These are phyloP conservation scores for Microsporum audouinii DNA, from an alignment of 2,329 filamentous ascomycete genomes.

Conservation along the genomic window DNA sequence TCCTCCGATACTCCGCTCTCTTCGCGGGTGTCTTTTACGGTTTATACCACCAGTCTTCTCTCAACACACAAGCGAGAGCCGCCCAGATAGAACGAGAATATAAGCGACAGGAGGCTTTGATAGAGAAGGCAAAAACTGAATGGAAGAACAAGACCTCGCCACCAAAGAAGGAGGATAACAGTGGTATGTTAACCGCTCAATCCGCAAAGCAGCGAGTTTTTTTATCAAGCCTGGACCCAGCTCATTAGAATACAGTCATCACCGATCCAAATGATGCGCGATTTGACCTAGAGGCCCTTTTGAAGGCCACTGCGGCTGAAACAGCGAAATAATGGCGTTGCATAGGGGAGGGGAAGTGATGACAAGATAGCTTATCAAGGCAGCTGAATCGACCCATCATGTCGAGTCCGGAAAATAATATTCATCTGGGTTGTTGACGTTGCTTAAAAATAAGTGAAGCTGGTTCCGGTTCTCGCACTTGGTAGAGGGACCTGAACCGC, in stretches of 20 bases:
- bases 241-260: conserved; percentile 43
- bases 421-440: conserved; percentile 1
- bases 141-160: conserved; percentile 66
- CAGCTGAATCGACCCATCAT: neutral
- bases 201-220: neutral
- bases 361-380: neutral
- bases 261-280: conserved; percentile 72
- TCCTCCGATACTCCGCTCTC: conserved; percentile 93
- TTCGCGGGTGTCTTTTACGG: conserved; percentile 89
- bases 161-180: conserved; percentile 22
- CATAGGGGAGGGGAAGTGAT: neutral
- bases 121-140: conserved; percentile 84
- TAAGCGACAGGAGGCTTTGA: conserved; percentile 80
- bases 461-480: conserved; percentile 25
- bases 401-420: neutral
- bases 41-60: conserved; percentile 78
- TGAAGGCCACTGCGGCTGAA: conserved; percentile 51
- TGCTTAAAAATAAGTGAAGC: conserved; percentile 12
- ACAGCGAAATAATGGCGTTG: conserved; percentile 2
- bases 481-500: conserved; percentile 14
- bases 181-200: conserved; percentile 19
- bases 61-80: conserved; percentile 59
- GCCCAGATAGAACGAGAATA: conserved; percentile 69
- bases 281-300: conserved; percentile 83
- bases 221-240: neutral